Conservation (phyloP, 2,329 filamentous ascomycete species). For the Aspergillus vadensis region DNA sequence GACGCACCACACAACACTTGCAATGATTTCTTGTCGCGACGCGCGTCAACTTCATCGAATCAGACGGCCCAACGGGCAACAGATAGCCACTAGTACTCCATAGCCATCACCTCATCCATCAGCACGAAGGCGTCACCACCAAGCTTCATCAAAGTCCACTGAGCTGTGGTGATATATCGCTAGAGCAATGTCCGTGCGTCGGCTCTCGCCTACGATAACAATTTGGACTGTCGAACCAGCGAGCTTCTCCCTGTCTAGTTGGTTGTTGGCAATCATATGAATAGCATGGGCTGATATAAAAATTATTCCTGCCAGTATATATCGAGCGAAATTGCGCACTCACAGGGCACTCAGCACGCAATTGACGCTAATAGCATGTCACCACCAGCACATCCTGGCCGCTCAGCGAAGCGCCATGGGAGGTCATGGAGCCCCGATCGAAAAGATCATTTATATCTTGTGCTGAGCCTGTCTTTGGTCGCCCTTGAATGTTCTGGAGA, state of each 20-base stretch:
- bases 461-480: background rate
- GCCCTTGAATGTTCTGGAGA: background rate
- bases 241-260: background rate
- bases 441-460: background rate
- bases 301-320: background rate
- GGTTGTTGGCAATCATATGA: background rate
- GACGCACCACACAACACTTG: background rate
- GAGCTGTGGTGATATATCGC: background rate
- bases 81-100: background rate
- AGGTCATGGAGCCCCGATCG: background rate
- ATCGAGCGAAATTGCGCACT: background rate
- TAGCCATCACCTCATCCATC: background rate
- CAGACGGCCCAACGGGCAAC: background rate
- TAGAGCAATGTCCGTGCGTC: background rate
- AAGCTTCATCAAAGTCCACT: background rate
- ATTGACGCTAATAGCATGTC: background rate
- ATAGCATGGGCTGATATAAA: slow-evolving; percentile 1
- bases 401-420: background rate
- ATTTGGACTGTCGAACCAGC: background rate
- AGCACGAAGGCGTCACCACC: slow-evolving; percentile 1
- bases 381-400: background rate
- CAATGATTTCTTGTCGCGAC: background rate
- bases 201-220: slow-evolving; percentile 3
- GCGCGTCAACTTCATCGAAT: background rate
- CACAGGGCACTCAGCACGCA: slow-evolving; percentile 1